Base-by-base conservation (phyloP, 2,329 filamentous ascomycete species). In the Fusarium sp. region DNA sequence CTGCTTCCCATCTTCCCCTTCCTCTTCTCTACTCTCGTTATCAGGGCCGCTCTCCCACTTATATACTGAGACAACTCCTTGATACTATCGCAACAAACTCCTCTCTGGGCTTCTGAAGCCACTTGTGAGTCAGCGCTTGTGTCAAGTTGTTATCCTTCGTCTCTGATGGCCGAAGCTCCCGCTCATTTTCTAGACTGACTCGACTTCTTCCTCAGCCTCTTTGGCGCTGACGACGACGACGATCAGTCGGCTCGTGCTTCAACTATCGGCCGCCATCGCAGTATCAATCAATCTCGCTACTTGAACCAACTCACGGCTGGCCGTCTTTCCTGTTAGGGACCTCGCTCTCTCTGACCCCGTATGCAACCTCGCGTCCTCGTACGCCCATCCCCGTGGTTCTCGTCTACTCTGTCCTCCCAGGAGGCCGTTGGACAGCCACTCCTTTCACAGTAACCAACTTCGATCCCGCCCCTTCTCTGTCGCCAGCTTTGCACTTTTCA, bases 361-460 rank as follows among this genome's bases (percentile, higher is more conserved):
- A 77, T 78, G 76, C 76, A 77, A 76, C 76, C 65, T 78, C 74
- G 75, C 75, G 70, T 76, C 70, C 72, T 78, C 71, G 76, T 78
- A 68, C 72, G 58, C 75, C 75, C 73, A 70, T 61, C 68, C 45
- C 63, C 59, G 73, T 69, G 50, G 61, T 59, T 66, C 71, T 73
- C 63, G 64, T 71, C 62, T 63, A 64, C 64, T 66, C 67, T 79
- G 73, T 76, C 72, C 76, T 72, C 68, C 76, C 67, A 61, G 52
- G 59, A 71, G 56, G 61, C 66, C 72, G 68, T 78, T 76, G 58
- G 56, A 77, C 69, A 73, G 62, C 22, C 62, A 73, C 59, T 65
- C 56, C 54, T 65, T 66, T 57, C 38, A 56, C 62, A 45, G 58
- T 64, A 66, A 58, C 66, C 59, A 32, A 60, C 54, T 27, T 58